A percentile compares a stretch with the other conserved stretches of the same genome.
Conservation (phyloP, 225 moss, liverwort and hornwort species). For the Straminergon stramineum region DNA sequence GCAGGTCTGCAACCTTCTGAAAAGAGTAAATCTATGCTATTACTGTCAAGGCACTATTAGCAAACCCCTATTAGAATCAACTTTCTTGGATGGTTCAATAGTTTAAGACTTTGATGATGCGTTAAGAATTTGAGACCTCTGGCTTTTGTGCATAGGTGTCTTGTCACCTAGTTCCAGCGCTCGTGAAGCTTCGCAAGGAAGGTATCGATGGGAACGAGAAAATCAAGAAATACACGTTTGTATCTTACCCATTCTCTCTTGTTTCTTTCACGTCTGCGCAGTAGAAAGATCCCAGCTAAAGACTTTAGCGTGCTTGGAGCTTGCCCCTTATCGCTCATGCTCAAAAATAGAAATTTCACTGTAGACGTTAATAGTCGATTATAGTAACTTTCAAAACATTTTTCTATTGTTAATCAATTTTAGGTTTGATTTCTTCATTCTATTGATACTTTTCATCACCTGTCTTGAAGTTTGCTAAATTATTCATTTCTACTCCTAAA, state of each 20-base stretch:
- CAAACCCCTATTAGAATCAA: background rate
- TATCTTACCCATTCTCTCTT: background rate
- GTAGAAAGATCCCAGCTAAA: background rate
- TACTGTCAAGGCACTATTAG: background rate
- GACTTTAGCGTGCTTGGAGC: background rate
- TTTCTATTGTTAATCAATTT: background rate
- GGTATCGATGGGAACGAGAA: slow-evolving; percentile 95
- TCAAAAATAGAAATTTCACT: background rate
- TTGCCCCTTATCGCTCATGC: background rate
- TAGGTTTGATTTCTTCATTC: background rate
- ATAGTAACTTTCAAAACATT: background rate
- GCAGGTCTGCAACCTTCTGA: slow-evolving; percentile 54
- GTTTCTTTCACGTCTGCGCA: background rate
- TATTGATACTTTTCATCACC: background rate
- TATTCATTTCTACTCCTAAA: background rate
- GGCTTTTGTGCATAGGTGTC: slow-evolving; percentile 54
- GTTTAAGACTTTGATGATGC: background rate
- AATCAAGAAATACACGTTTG: slow-evolving; percentile 90
- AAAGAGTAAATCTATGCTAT: background rate
- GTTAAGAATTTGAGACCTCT: background rate
- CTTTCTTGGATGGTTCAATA: background rate
- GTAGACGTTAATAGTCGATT: background rate
- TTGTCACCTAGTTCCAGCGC: slow-evolving; percentile 72
- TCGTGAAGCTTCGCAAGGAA: slow-evolving; percentile 89
- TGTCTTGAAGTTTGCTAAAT: background rate